These are phyloP conservation scores for Vigna radiata DNA, from an alignment of 306 rosid species.

Conservation along the genomic window DNA sequence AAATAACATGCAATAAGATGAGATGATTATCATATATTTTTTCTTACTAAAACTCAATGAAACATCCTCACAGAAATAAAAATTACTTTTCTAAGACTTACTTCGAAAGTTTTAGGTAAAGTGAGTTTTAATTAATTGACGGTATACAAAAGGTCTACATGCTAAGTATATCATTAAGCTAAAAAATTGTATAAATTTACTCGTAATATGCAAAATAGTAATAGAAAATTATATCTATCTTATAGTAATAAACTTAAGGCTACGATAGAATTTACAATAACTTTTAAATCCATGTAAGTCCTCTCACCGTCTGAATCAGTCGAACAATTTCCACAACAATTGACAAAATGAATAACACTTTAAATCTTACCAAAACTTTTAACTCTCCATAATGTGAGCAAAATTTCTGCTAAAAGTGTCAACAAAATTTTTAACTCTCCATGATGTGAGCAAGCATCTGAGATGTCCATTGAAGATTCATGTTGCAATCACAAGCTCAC, in stretches of 20 bases:
- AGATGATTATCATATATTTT: no score
- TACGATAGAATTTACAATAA: conserved; percentile 3
- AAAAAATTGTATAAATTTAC: not conserved
- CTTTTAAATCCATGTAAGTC: not conserved
- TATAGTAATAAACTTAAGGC: not conserved
- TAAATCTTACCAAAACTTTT: conserved; percentile 25
- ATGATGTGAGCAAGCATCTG: conserved; percentile 15
- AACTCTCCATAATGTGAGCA: conserved; percentile 27
- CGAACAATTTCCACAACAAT: conserved; percentile 24
- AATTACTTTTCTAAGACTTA: no score
- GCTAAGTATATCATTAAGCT: not conserved
- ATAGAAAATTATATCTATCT: not conserved
- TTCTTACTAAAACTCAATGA: no score
- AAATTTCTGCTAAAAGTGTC: not conserved
- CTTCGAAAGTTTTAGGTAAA: no score
- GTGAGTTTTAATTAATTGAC: not conserved
- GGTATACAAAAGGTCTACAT: not conserved
- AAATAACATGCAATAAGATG: no score
- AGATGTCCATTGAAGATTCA: conserved; percentile 16
- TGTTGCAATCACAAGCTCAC: conserved; percentile 15
- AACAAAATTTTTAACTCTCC: conserved; percentile 31
- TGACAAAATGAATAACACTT: not conserved
- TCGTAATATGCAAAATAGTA: not conserved
- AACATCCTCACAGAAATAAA: no score
- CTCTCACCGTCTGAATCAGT: conserved; percentile 6